Percentiles rank a stretch among this genome's conserved stretches.
phyloP scores from a whole-genome alignment of 148 eudicot species.

The Silene latifolia region DNA sequence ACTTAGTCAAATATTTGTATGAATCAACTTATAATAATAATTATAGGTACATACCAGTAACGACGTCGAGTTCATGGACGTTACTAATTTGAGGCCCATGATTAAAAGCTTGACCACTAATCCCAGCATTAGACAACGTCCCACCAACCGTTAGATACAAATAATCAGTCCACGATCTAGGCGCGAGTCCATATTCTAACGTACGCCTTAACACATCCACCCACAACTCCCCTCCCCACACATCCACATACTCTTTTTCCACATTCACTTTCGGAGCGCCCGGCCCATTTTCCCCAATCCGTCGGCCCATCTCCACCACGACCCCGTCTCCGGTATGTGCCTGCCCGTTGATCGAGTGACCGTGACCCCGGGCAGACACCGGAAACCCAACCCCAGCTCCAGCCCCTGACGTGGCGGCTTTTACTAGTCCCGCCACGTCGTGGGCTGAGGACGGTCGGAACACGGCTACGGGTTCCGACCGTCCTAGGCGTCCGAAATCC shows the following conservation, averaged over 20 bases:
- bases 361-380: constrained; percentile 84
- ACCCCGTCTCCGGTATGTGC: constrained; percentile 54
- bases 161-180: constrained; percentile 92
- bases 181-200: constrained; percentile 78
- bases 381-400: constrained; percentile 25
- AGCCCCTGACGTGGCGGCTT: constrained; percentile 32
- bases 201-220: constrained; percentile 76
- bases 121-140: constrained; percentile 93
- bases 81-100: constrained; percentile 91
- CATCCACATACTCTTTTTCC: constrained; percentile 55
- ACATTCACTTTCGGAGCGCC: constrained; percentile 30
- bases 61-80: constrained; percentile 70
- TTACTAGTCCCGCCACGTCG: constrained; percentile 50
- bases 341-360: constrained; percentile 91
- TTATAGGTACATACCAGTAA: constrained; percentile 52
- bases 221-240: constrained; percentile 97
- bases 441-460: constrained; percentile 47
- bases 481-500: constrained; percentile 58
- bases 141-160: constrained; percentile 92
- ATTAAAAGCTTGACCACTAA: constrained; percentile 89
- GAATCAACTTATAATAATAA: too few relatives aligned
- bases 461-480: constrained; percentile 50
- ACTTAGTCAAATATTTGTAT: too few relatives aligned
- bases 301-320: constrained; percentile 63
- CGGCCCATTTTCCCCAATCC: neutral